These are phyloP conservation scores for Chytriomyces sp. DNA, from an alignment of 192 early-diverging fungal species.

Conservation along the genomic window DNA sequence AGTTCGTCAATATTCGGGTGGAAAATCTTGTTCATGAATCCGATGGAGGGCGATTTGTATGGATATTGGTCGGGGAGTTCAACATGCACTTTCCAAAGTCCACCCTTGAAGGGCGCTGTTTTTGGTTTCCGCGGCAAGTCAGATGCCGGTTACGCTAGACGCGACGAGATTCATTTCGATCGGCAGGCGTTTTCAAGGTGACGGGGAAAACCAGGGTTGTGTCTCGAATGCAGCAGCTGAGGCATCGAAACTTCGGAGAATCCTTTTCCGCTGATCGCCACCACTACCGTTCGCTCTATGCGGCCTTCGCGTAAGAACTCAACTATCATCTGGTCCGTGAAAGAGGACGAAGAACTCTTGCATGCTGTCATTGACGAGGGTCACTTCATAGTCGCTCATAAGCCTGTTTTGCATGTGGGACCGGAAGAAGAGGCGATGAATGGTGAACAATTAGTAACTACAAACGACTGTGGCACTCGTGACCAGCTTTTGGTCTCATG, in stretches of 20 bases:
- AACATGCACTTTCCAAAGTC: conserved; percentile 97
- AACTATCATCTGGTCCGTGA: conserved; percentile 92
- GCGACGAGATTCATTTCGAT: neutral
- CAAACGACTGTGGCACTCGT: too few species aligned
- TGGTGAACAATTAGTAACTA: too few species aligned
- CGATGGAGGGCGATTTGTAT: conserved; percentile 98
- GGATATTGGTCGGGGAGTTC: conserved; percentile 99
- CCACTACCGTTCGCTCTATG: neutral
- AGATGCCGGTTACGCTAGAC: neutral
- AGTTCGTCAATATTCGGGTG: conserved; percentile 99
- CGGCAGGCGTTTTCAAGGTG: too few species aligned
- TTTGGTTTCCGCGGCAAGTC: neutral
- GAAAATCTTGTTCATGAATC: conserved; percentile 99
- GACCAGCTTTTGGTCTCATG: too few species aligned
- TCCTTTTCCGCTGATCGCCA: neutral
- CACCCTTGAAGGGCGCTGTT: conserved; percentile 88
- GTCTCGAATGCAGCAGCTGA: neutral
- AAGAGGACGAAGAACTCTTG: conserved; percentile 97
- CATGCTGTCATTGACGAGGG: conserved; percentile 98
- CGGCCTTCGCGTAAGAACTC: neutral
- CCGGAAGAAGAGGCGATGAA: neutral
- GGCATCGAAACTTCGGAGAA: neutral
- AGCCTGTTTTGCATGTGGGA: conserved; percentile 59
- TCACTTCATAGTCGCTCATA: conserved; percentile 99
- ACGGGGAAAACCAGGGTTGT: neutral